Percentiles rank a stretch among this genome's conserved stretches.
Conservation (phyloP, 75 land plant species). For the Ceratopteris richardii region DNA sequence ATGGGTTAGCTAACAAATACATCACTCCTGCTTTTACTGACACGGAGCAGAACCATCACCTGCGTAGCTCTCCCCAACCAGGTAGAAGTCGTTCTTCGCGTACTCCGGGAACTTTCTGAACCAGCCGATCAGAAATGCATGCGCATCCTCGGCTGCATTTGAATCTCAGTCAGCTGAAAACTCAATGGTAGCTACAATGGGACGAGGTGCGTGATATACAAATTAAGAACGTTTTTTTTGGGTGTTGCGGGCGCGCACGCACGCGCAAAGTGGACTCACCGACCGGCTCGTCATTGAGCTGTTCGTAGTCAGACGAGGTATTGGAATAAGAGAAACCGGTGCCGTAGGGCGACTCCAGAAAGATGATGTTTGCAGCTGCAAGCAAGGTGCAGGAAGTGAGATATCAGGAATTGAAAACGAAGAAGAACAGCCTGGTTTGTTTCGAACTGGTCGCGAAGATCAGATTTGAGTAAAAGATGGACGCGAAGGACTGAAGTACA, state of each 20-base stretch:
- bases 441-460: not conserved
- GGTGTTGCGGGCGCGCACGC: too few species aligned
- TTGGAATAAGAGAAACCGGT: constrained; percentile 30
- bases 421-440: not conserved
- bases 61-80: constrained; percentile 66
- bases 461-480: not conserved
- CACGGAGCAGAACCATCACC: constrained; percentile 31
- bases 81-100: constrained; percentile 46
- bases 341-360: constrained; percentile 35
- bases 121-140: constrained; percentile 47
- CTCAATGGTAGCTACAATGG: too few species aligned
- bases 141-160: constrained; percentile 44
- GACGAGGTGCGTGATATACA: too few species aligned
- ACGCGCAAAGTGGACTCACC: constrained; percentile 1
- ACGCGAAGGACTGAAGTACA: too few species aligned
- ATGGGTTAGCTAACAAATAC: not conserved
- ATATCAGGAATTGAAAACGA: not conserved
- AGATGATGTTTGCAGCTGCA: constrained; percentile 33
- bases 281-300: constrained; percentile 12
- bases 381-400: not conserved
- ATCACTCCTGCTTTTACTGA: not conserved
- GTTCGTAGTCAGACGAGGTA: constrained; percentile 6
- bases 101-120: constrained; percentile 47
- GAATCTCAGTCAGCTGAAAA: not conserved
- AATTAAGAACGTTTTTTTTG: too few species aligned